These are phyloP conservation scores for Geranium rotundifolium DNA, from an alignment of 345 rosid species.

Conservation along the genomic window DNA sequence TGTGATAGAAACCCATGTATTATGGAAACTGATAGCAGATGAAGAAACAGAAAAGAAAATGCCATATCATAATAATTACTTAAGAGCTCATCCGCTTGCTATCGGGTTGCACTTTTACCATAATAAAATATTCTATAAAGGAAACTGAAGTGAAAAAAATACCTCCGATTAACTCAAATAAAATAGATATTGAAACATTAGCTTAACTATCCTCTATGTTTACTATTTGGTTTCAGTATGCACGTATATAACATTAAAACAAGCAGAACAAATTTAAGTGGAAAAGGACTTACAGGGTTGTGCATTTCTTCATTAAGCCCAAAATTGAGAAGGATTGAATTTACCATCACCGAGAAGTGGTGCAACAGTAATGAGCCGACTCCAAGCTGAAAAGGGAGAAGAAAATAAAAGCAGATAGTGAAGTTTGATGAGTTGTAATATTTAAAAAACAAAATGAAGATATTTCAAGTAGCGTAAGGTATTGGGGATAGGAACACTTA, in stretches of 20 bases:
- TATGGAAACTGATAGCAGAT: no score
- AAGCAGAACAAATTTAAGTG: not conserved
- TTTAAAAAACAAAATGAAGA: not conserved
- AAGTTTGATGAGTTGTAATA: slow-evolving; percentile 6
- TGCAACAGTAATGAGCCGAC: slow-evolving; percentile 75
- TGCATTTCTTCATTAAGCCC: slow-evolving; percentile 91
- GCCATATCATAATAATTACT: no score
- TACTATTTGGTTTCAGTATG: not conserved
- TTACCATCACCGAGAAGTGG: slow-evolving; percentile 69
- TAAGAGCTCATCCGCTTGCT: no score
- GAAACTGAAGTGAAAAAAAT: no score
- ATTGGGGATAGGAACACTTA: slow-evolving; percentile 22
- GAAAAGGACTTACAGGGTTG: slow-evolving; percentile 50
- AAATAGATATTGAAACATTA: no score
- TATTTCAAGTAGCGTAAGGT: not conserved
- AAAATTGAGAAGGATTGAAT: slow-evolving; percentile 61
- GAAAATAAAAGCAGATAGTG: not conserved
- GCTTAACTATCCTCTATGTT: not conserved
- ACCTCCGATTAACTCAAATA: no score
- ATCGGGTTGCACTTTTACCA: no score
- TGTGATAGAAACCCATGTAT: no score
- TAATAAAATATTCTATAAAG: no score
- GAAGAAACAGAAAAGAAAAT: no score
- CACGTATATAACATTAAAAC: not conserved
- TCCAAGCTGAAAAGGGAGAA: slow-evolving; percentile 44